These are phyloP conservation scores for Hemileia vastatrix DNA, from an alignment of 1,284 basidiomycete genomes.

Conservation along the genomic window DNA sequence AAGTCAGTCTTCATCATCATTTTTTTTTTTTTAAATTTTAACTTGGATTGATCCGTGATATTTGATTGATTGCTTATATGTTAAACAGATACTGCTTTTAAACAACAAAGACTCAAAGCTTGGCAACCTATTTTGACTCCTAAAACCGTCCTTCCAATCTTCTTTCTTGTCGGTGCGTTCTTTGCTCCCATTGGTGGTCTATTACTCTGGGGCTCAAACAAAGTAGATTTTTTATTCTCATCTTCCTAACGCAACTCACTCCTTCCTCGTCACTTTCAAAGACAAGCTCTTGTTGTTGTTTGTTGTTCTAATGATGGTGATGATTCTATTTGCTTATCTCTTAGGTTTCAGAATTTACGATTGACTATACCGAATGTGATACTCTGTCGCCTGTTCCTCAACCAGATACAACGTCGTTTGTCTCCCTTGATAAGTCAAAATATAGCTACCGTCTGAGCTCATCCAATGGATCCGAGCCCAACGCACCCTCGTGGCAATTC, in stretches of 20 bases:
- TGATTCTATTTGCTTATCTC: no score
- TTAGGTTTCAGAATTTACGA: slow-evolving; percentile 79
- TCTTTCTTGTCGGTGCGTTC: slow-evolving; percentile 86
- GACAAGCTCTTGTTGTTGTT: neutral
- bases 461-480: slow-evolving; percentile 17
- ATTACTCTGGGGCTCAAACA: slow-evolving; percentile 58
- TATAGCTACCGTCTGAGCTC: slow-evolving; percentile 57
- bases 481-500: slow-evolving; percentile 30
- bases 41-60: neutral
- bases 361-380: slow-evolving; percentile 93
- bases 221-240: slow-evolving; percentile 49
- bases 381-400: slow-evolving; percentile 48
- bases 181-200: slow-evolving; percentile 95
- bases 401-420: slow-evolving; percentile 49
- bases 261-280: neutral
- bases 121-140: slow-evolving; percentile 99
- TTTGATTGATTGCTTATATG: neutral
- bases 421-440: slow-evolving; percentile 55
- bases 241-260: neutral
- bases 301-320: neutral
- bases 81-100: slow-evolving; percentile 83
- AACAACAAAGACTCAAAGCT: slow-evolving; percentile 97
- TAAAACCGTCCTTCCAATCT: slow-evolving; percentile 87
- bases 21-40: neutral
- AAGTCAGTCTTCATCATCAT: neutral